These are phyloP conservation scores for Cenchrus fungigraminus DNA, from an alignment of 176 grass and related monocot genomes.

Conservation along the genomic window DNA sequence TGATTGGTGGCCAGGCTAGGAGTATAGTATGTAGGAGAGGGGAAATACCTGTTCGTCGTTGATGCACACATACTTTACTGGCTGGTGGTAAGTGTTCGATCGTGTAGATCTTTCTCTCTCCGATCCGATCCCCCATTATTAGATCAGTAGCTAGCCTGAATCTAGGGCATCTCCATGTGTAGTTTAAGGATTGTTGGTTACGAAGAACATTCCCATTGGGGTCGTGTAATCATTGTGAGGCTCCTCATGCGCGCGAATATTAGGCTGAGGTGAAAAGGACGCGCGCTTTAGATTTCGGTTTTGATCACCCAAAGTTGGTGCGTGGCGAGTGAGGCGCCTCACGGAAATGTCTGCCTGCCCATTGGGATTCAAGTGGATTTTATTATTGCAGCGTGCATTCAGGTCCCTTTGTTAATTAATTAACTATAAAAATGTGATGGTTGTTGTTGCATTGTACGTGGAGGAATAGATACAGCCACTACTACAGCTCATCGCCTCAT, in stretches of 20 bases:
- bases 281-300: neutral
- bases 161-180: neutral
- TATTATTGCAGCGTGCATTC: too few relatives aligned
- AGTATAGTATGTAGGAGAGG: neutral
- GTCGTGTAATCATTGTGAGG: slow-evolving; percentile 27
- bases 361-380: neutral
- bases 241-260: slow-evolving; percentile 45
- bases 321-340: neutral
- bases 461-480: too few relatives aligned
- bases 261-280: slow-evolving; percentile 45
- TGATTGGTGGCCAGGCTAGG: slow-evolving; percentile 12
- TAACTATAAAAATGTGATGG: too few relatives aligned
- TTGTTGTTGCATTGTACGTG: too few relatives aligned
- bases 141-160: neutral
- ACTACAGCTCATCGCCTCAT: too few relatives aligned
- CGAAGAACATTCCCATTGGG: slow-evolving; percentile 20
- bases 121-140: neutral
- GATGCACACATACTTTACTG: slow-evolving; percentile 7
- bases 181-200: slow-evolving; percentile 15
- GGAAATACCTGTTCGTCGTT: neutral
- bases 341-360: neutral
- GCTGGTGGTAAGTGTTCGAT: slow-evolving; percentile 5
- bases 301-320: slow-evolving; percentile 11
- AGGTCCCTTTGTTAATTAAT: too few relatives aligned
- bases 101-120: slow-evolving; percentile 8